Conservation (phyloP, 2,329 filamentous ascomycete species). For the Aschersonia sp. region DNA sequence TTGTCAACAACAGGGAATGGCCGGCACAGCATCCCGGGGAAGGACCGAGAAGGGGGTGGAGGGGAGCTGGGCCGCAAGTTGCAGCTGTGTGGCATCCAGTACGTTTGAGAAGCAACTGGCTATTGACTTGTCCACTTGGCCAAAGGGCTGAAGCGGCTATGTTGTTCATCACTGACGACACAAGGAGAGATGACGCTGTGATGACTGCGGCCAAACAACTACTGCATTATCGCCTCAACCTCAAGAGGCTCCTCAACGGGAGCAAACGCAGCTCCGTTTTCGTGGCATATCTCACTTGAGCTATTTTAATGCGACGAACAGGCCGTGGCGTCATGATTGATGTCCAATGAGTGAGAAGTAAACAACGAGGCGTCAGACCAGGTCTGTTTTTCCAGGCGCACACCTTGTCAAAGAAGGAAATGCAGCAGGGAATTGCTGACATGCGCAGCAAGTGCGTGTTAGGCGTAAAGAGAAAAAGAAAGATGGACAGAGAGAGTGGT, state of each 20-base stretch:
- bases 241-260: too few species aligned
- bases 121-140: not conserved
- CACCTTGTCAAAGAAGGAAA: not conserved
- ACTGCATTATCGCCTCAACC: too few species aligned
- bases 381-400: not conserved
- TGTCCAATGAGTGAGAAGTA: not conserved
- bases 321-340: not conserved
- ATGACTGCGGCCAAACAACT: too few species aligned
- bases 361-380: too few species aligned
- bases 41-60: not conserved
- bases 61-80: not conserved
- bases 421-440: not conserved
- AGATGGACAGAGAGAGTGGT: not conserved
- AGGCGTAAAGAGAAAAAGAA: not conserved
- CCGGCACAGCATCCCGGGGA: not conserved
- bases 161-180: not conserved
- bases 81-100: not conserved
- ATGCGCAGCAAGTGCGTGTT: not conserved
- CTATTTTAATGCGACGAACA: too few species aligned
- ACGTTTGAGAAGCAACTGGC: not conserved
- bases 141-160: not conserved
- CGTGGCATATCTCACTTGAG: too few species aligned
- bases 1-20: not conserved
- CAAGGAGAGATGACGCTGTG: not conserved
- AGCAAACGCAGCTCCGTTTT: too few species aligned